Conservation (phyloP, 2,329 filamentous ascomycete genomes). For the Aschersonia sp. region DNA sequence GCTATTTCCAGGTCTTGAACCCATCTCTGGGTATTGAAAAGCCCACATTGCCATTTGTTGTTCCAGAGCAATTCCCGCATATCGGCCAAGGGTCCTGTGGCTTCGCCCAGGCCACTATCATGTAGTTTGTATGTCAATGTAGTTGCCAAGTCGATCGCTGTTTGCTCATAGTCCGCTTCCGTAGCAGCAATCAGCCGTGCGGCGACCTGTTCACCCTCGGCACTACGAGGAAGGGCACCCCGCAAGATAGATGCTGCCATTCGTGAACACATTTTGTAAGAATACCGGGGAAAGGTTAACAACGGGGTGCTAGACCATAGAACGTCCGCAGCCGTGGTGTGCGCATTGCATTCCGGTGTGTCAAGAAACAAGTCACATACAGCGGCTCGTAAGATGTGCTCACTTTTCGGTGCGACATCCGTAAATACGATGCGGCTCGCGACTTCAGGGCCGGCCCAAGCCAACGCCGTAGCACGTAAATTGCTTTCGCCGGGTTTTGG, state of each 20-base stretch:
- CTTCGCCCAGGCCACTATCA: constrained; percentile 32
- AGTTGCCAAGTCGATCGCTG: constrained; percentile 53
- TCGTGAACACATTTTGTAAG: constrained; percentile 97
- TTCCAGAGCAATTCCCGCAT: constrained; percentile 72
- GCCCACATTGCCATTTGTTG: constrained; percentile 67
- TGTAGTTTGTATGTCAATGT: constrained; percentile 43
- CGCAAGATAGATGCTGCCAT: constrained; percentile 94
- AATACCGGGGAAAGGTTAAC: constrained; percentile 77
- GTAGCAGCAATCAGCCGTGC: constrained; percentile 61
- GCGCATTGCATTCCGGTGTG: constrained; percentile 94
- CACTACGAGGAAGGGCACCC: constrained; percentile 65
- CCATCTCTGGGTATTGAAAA: constrained; percentile 90
- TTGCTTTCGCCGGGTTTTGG: constrained; percentile 86
- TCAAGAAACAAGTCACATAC: constrained; percentile 93
- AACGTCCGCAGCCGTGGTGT: constrained; percentile 92
- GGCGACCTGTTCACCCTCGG: constrained; percentile 53
- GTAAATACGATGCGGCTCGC: constrained; percentile 85
- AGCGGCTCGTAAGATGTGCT: constrained; percentile 83
- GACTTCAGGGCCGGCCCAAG: constrained; percentile 76
- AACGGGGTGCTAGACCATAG: constrained; percentile 93
- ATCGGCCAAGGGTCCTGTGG: constrained; percentile 58
- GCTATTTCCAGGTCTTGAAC: constrained; percentile 78
- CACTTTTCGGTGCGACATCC: constrained; percentile 87
- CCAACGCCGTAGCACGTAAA: constrained; percentile 61
- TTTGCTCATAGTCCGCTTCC: constrained; percentile 75